Conservation (phyloP, 202 grass and related monocot genomes). For the Panicum virgatum region DNA sequence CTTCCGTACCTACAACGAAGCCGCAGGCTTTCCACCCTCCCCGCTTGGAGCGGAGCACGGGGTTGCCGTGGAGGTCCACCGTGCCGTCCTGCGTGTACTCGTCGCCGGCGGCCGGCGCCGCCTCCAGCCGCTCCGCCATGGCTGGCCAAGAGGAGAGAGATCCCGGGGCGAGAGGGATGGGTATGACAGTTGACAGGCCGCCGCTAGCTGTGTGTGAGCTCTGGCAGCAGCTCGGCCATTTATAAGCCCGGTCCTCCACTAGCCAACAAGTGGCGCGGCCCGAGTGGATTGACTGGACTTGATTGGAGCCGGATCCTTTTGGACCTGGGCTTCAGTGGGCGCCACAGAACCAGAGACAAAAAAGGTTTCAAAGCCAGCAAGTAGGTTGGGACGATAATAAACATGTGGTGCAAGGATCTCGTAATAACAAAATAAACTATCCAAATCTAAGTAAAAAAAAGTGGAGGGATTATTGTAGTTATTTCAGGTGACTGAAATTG, state of each 20-base stretch:
- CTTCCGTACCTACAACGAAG: slow-evolving; percentile 68
- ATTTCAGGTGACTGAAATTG: no score
- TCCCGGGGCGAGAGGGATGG: not conserved
- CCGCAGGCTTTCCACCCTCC: slow-evolving; percentile 92
- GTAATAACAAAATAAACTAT: no score
- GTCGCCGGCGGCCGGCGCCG: slow-evolving; percentile 22
- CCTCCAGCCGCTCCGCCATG: slow-evolving; percentile 58
- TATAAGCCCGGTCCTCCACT: slow-evolving; percentile 17
- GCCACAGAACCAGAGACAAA: not conserved
- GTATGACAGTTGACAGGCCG: not conserved
- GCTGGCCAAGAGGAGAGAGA: not conserved
- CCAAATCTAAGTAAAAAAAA: no score
- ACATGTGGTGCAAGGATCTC: not conserved
- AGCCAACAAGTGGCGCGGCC: not conserved
- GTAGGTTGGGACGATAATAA: not conserved
- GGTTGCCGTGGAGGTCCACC: slow-evolving; percentile 80
- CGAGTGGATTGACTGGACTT: not conserved
- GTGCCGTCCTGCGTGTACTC: slow-evolving; percentile 89
- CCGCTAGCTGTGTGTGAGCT: not conserved
- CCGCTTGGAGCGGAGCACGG: slow-evolving; percentile 70
- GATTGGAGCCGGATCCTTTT: not conserved
- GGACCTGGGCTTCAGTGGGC: not conserved
- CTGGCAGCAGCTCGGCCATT: not conserved
- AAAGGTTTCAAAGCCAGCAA: not conserved
- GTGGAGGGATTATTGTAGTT: no score